A percentile compares a stretch with the other conserved stretches of the same genome.
phyloP scores from a whole-genome alignment of 768 basidiomycete species.

The Lactarius quietus region DNA sequence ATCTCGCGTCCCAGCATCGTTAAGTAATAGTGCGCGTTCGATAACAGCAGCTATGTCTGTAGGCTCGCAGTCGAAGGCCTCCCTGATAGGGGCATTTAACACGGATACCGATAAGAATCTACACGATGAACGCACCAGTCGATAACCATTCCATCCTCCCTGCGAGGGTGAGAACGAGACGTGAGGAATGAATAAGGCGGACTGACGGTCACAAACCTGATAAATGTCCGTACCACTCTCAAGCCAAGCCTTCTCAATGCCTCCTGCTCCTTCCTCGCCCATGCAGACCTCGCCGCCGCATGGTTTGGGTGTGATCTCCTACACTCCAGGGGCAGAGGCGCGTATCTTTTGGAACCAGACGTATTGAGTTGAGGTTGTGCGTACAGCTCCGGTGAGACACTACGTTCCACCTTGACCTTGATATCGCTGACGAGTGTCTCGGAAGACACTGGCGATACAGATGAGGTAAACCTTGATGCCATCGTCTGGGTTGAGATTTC shows the following conservation, averaged over 20 bases:
- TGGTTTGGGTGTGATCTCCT: slow-evolving; percentile 10
- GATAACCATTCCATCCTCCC: slow-evolving; percentile 28
- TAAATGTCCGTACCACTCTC: slow-evolving; percentile 17
- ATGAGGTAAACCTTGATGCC: not conserved
- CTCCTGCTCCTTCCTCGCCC: slow-evolving; percentile 19
- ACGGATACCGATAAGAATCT: not conserved
- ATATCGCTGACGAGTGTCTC: slow-evolving; percentile 15
- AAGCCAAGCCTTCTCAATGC: slow-evolving; percentile 16
- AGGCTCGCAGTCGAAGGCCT: not conserved
- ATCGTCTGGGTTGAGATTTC: not conserved
- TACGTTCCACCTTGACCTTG: slow-evolving; percentile 22
- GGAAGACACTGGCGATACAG: slow-evolving; percentile 6
- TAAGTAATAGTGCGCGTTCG: slow-evolving; percentile 7
- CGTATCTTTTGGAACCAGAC: slow-evolving; percentile 21
- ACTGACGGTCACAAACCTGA: slow-evolving; percentile 19
- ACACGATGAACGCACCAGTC: slow-evolving; percentile 19
- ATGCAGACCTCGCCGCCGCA: slow-evolving; percentile 14
- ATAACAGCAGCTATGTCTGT: slow-evolving; percentile 13
- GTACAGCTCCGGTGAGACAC: slow-evolving; percentile 17
- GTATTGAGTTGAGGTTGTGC: slow-evolving; percentile 5
- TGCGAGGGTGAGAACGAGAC: not conserved
- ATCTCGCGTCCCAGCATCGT: not conserved
- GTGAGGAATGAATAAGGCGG: not conserved
- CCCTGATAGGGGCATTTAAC: slow-evolving; percentile 5
- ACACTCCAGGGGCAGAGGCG: slow-evolving; percentile 21